phyloP scores from a whole-genome alignment of 1,139 yeast genomes.

The Yamadazyma taylorii region DNA sequence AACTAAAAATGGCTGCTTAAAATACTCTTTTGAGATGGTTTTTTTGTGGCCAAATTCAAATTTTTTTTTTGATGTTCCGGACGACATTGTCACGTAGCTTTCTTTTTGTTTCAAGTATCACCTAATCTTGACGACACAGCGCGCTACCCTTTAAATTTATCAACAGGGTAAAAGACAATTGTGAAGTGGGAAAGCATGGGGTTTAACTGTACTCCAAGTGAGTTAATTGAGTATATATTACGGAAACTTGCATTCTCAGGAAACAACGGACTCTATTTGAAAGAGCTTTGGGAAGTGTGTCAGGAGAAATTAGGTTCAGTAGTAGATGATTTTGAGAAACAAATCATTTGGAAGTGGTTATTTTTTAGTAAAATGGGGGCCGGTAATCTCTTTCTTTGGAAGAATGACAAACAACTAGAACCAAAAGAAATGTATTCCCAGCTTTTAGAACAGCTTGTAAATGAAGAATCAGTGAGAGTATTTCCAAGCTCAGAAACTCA shows the following conservation, averaged over 20 bases:
- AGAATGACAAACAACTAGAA: constrained; percentile 13
- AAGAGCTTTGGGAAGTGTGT: constrained; percentile 33
- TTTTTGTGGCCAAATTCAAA: no score
- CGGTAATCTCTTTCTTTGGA: constrained; percentile 16
- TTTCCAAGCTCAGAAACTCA: constrained; percentile 41
- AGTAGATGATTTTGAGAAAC: constrained; percentile 37
- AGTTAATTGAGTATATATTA: constrained; percentile 27
- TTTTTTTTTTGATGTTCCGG: no score
- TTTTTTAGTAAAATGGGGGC: constrained; percentile 22
- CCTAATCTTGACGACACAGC: no score
- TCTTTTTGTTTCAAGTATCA: no score
- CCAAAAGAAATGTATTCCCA: constrained; percentile 15
- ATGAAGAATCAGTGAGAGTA: constrained; percentile 21
- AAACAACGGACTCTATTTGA: constrained; percentile 28
- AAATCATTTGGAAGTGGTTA: constrained; percentile 43
- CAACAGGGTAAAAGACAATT: no score
- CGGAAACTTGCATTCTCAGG: constrained; percentile 41
- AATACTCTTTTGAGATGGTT: no score
- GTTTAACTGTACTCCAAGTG: constrained; percentile 29
- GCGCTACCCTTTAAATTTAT: no score
- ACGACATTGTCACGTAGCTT: no score
- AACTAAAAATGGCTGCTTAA: no score
- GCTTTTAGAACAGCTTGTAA: constrained; percentile 21
- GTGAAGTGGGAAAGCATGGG: no score
- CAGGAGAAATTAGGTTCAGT: constrained; percentile 19